phyloP scores from a whole-genome alignment of 495 filamentous ascomycete genomes.

The Penicillium macrosclerotiorum region DNA sequence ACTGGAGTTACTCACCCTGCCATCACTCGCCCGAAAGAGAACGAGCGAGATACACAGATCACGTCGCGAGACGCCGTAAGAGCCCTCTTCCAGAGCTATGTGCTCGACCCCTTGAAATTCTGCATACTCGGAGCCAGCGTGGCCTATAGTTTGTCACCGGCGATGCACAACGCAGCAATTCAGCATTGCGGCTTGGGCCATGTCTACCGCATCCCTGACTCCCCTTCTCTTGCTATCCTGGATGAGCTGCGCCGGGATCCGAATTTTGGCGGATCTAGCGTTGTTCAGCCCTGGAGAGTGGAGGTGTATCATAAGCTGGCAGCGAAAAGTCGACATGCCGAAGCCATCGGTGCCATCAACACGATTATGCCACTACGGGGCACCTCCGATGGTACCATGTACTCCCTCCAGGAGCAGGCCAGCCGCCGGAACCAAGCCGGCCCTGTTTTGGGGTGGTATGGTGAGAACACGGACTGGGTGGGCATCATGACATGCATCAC shows the following conservation, averaged over 20 bases:
- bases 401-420: slow-evolving; percentile 60
- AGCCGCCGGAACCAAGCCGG: slow-evolving; percentile 66
- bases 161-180: slow-evolving; percentile 78
- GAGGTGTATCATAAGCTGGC: slow-evolving; percentile 66
- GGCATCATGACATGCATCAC: slow-evolving; percentile 68
- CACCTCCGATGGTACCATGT: slow-evolving; percentile 57
- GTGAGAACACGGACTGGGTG: slow-evolving; percentile 85
- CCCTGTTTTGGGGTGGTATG: slow-evolving; percentile 65
- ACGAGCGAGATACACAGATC: slow-evolving; percentile 41
- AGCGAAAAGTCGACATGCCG: slow-evolving; percentile 70
- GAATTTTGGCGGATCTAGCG: slow-evolving; percentile 69
- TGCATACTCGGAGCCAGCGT: slow-evolving; percentile 73
- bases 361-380: slow-evolving; percentile 74
- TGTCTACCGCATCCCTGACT: slow-evolving; percentile 63
- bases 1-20: slow-evolving; percentile 67
- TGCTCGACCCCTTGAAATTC: slow-evolving; percentile 67
- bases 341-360: slow-evolving; percentile 79
- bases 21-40: slow-evolving; percentile 39
- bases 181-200: slow-evolving; percentile 70
- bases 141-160: slow-evolving; percentile 71
- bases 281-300: slow-evolving; percentile 75
- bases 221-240: slow-evolving; percentile 61
- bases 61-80: slow-evolving; percentile 58
- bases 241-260: slow-evolving; percentile 61
- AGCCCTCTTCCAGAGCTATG: slow-evolving; percentile 52